Base-by-base conservation (phyloP, 2,329 filamentous ascomycete species). In the Beauveria australis region DNA sequence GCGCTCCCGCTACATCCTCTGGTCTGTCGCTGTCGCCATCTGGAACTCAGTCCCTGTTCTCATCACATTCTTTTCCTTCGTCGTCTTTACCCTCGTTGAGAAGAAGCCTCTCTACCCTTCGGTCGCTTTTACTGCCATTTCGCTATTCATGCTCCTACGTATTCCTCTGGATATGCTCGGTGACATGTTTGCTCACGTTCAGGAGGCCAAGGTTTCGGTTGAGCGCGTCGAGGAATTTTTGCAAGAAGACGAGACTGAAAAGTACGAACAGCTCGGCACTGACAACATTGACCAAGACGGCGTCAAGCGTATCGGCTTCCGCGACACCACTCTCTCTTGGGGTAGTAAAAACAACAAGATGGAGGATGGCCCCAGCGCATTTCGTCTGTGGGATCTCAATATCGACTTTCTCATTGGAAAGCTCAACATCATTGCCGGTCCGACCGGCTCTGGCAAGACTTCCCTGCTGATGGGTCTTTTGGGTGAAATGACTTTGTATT, bases 141-240 rank as follows among this genome's bases (percentile, higher is more conserved):
- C 94, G 0, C 86, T 99, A 65, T 99, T 99, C 73, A 92, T 92
- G 71, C 85, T 99, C 46, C 85, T 99, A 16, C 88, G 94, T 53
- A 90, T 97, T 58, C 94, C 94, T 5, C 79, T 99, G 51, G 94
- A 99, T 72, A 93, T 97, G 75, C 82, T 99, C 59, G 94, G 94
- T 55, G 94, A 99, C 74, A 99, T 99, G 94, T 89, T 97, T 70
- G 94, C 94, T 12, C 94, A 97, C 75, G 92, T 99, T 4, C 92
- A 97, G 76, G 94, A 99, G 75, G 91, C 92, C 26, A 96, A 96
- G 76, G 93, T 99, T 22, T 99, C 94, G 0, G 87, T 99, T 56
- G 92, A 97, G 69, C 92, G 94, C 79, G 91, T 99, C 8, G 93
- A 99, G 70, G 89, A 96, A 67, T 99, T 97, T 68, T 75, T 99